These are phyloP conservation scores for Trichoderma hamatum DNA, from an alignment of 2,329 filamentous ascomycete genomes.

Conservation along the genomic window DNA sequence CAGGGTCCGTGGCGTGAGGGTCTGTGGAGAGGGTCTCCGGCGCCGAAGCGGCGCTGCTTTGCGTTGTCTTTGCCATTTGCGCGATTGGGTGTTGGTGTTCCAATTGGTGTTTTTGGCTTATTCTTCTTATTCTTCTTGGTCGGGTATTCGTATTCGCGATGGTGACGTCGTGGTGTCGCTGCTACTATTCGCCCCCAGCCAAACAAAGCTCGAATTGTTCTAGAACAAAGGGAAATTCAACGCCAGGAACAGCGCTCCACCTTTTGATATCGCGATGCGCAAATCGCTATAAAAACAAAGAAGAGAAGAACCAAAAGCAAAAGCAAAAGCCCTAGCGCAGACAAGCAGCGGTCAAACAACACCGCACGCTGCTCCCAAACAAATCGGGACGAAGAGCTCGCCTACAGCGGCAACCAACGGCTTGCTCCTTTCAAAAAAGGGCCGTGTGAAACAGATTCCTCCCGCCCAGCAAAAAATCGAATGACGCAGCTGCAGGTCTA, in stretches of 20 bases:
- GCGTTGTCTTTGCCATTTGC: slow-evolving; percentile 24
- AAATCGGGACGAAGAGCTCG: neutral
- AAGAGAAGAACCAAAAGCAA: neutral
- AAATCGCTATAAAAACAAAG: neutral
- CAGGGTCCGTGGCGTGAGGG: slow-evolving; percentile 67
- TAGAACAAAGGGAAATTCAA: neutral
- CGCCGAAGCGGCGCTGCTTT: neutral
- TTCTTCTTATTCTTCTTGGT: neutral
- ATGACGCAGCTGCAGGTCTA: neutral
- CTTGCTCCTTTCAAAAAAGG: neutral
- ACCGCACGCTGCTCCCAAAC: neutral
- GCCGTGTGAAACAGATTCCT: neutral
- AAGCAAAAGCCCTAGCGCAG: neutral
- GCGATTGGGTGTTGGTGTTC: neutral
- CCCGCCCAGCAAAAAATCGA: neutral
- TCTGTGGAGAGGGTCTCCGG: slow-evolving; percentile 36
- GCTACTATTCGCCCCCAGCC: neutral
- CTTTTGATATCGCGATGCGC: slow-evolving; percentile 14
- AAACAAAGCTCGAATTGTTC: neutral
- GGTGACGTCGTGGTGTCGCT: neutral
- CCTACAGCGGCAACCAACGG: neutral
- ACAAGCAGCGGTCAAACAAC: neutral
- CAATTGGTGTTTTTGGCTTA: neutral
- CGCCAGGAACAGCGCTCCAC: slow-evolving; percentile 10
- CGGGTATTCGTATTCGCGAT: neutral